Conservation (phyloP, 345 rosid species). For the Eucalyptus virginea region DNA sequence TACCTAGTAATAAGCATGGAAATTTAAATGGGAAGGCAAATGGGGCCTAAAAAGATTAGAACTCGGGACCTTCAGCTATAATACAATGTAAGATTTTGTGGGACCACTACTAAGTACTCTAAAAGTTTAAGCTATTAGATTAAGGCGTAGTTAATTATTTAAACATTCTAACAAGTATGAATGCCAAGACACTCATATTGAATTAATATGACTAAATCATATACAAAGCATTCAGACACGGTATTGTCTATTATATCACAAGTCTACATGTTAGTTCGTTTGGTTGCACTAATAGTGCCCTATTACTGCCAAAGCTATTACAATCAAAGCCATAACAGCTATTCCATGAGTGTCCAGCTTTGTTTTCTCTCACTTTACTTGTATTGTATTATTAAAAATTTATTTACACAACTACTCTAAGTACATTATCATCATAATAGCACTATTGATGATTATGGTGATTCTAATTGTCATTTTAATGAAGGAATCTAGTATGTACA, state of each 20-base stretch:
- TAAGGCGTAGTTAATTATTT: no score
- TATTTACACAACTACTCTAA: neutral
- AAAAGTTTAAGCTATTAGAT: no score
- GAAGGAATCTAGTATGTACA: neutral
- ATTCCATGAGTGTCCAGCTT: neutral
- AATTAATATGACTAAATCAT: neutral
- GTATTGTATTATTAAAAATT: neutral
- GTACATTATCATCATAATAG: neutral
- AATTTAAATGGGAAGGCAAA: no score
- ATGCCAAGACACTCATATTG: neutral
- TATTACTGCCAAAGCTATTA: neutral
- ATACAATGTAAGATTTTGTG: no score
- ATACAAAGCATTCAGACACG: neutral
- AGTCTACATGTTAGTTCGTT: neutral
- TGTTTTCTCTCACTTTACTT: neutral
- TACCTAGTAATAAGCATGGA: no score
- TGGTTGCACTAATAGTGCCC: neutral
- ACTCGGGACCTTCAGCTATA: rapidly evolving
- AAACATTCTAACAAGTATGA: neutral
- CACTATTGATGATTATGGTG: neutral
- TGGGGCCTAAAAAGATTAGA: no score
- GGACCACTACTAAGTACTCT: no score
- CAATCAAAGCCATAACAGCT: neutral
- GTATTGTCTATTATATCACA: neutral
- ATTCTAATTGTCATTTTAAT: neutral